Evolutionary conservation across 345 rosid species (phyloP).

Genomic region (Mangifera indica): DNA sequence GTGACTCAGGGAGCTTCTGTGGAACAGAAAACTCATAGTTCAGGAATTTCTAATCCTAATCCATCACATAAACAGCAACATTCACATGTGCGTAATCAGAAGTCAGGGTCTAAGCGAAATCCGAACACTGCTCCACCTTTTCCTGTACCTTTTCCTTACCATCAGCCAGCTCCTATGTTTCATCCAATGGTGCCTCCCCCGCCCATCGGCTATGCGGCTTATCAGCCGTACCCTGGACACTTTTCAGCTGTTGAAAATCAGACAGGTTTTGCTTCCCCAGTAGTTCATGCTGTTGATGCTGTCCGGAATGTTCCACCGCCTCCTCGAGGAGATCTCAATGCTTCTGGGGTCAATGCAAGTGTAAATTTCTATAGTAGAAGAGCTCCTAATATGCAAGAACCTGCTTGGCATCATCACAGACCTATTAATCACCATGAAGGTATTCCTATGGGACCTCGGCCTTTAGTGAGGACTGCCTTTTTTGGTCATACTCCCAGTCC

Average conservation of each 20-base stretch:
- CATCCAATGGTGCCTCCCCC: constrained; percentile 66
- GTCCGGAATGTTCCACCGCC: constrained; percentile 44
- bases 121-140: constrained; percentile 57
- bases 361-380: constrained; percentile 40
- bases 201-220: constrained; percentile 35
- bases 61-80: constrained; percentile 38
- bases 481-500: constrained; percentile 74
- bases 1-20: constrained; percentile 51
- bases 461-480: constrained; percentile 56
- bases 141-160: constrained; percentile 52
- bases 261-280: constrained; percentile 56
- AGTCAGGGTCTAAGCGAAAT: constrained; percentile 59
- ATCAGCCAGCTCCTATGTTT: constrained; percentile 50
- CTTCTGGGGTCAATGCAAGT: constrained; percentile 25
- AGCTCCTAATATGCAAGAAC: constrained; percentile 50
- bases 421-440: constrained; percentile 50
- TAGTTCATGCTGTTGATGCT: constrained; percentile 38
- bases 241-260: constrained; percentile 64
- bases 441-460: constrained; percentile 63
- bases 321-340: constrained; percentile 62
- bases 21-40: constrained; percentile 52
- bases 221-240: constrained; percentile 57
- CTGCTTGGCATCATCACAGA: constrained; percentile 66
- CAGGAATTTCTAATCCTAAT: constrained; percentile 55
- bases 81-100: constrained; percentile 57